Base-by-base conservation (phyloP, 1,284 basidiomycete species). In the Mycena citricolor region DNA sequence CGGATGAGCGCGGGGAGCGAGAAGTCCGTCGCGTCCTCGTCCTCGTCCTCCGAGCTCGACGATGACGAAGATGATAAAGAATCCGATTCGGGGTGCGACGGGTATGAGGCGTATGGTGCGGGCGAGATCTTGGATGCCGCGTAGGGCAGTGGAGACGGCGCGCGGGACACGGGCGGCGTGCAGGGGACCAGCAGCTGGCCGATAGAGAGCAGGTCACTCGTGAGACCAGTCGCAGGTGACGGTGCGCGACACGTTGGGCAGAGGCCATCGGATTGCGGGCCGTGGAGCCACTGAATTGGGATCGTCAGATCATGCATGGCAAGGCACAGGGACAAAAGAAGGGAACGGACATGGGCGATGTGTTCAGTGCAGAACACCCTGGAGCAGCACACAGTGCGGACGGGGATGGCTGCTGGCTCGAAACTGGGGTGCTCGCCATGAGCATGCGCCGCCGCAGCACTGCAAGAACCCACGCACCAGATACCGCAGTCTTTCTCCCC, bases 301-400 rank as follows among this genome's bases (percentile, higher is more conserved):
- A 39, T 25, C 20, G 36, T 25, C 8, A 8, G 14, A 39, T 12
- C 11, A 21, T 6, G 6, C n/a, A 38, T 25, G 24, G 28, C 26
- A 13, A 22, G 6, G 26, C 22, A 21, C 36, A 32, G 40, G 39
- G 30, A 24, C 13, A 34, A 39, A 26, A 32, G 10, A 19, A 25
- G 39, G 25, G 32, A 5, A 60, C 65, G 28, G 44, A 69, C 67
- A 35, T 65, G 61, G 13, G 56, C 49, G n/a, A 69, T 52, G 52
- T 69, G 66, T 34, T 65, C 62, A 1, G 44, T 52, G 49, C 67
- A 69, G 46, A 67, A 65, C 10, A 69, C 55, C 45, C 61, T 63
- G 0, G 62, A 61, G 46, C 66, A 69, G 47, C 66, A 69, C 12
- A 61, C 47, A 10, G 65, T 66, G 36, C 66, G 53, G 32, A 58